Evolutionary conservation across 805 yeast species (phyloP).

Genomic region (Lipomyces anomalus): DNA sequence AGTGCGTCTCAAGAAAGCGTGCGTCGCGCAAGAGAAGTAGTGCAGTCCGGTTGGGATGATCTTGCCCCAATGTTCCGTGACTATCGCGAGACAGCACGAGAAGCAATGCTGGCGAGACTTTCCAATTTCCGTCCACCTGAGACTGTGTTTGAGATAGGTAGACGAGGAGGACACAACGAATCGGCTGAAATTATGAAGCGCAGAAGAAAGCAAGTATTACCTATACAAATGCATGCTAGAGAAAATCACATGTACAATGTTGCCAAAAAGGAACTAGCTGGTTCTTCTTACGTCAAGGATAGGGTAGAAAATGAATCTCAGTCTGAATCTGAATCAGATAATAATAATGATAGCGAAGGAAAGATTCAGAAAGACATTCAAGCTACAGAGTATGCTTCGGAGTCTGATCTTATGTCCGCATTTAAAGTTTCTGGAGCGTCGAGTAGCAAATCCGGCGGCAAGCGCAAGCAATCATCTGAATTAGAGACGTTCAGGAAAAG

Average conservation of each 20-base stretch:
- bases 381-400: conserved; percentile 36
- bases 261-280: background rate
- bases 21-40: conserved; percentile 74
- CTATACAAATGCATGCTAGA: conserved; percentile 70
- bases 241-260: conserved; percentile 38
- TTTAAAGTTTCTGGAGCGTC: conserved; percentile 38
- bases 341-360: conserved; percentile 25
- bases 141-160: conserved; percentile 87
- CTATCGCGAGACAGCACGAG: conserved; percentile 42
- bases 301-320: background rate
- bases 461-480: conserved; percentile 14
- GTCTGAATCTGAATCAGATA: conserved; percentile 26
- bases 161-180: conserved; percentile 44
- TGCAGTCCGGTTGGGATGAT: conserved; percentile 70
- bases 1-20: conserved; percentile 84
- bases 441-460: conserved; percentile 26
- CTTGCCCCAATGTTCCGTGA: conserved; percentile 61
- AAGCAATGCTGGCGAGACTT: conserved; percentile 63
- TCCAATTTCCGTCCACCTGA: conserved; percentile 69
- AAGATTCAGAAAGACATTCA: background rate
- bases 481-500: background rate
- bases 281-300: background rate
- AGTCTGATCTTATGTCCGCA: conserved; percentile 35
- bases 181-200: conserved; percentile 78
- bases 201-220: conserved; percentile 82